Evolutionary conservation across 108 stramenopile genomes (phyloP), one percentile per base, ranked within the genome.

Genomic region (Fistulifera pelliculosa): DNA sequence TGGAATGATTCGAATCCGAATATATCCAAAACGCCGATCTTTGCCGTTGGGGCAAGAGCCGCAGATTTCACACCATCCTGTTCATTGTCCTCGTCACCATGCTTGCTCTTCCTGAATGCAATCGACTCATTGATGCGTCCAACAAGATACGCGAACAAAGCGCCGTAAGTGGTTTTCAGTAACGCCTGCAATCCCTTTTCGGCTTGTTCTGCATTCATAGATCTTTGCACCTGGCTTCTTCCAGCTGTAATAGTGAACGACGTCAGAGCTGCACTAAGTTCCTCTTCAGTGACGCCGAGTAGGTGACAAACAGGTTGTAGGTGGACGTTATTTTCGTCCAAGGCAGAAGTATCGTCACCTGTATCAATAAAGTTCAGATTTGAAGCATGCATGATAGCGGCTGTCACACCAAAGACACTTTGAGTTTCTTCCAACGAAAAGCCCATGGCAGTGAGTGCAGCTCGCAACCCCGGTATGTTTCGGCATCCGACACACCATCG

Each of bases 1-100:
- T 80, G 69, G 75, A 96, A 94, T 45, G 71, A 80, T 68, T 98
- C 96, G 58, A 98, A 98, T 11, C 97, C 97, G 78, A 96, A 98
- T 47, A 98, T 98, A 69, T 98, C 97, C 25, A 98, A 66, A 13
- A 98, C 81, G 57, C 96, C 96, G 60, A 96, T 93, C 27, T 74
- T 49, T 14, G 87, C 82, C 24, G 44, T 65, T 1, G 69, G 56
- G 14, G 28, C 54, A 21, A 19, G 28, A 47, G 17, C 3, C 38
- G 60, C 0, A 35, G 31, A 35, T 8, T 35, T 35, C 8, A 35
- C 6, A 35, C 8, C 31, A 6, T 8, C 6, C 31, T 35, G 6
- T 3, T 8, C 31, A 45, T 4, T 45, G 24, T 65, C 26, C 27
- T 60, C 42, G 21, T 27, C 38, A 18, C 15, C 38, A 10, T 54